Base-by-base conservation (phyloP, 2,329 filamentous ascomycete genomes). In the Chalara sp. region DNA sequence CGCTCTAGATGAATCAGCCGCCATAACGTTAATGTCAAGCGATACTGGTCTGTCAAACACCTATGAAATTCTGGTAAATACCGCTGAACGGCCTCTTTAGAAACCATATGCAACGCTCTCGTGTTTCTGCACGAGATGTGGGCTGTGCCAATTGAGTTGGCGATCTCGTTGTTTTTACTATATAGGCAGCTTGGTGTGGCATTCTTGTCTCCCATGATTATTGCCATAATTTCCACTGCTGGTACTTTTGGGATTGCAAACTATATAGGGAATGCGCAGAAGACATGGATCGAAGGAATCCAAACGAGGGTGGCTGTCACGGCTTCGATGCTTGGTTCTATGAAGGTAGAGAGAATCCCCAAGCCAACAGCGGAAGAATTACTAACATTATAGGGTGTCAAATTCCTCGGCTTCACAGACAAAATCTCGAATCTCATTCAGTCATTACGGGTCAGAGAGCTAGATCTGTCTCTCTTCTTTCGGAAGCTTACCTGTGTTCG, bases 11-110 rank as follows among this genome's bases (percentile, higher is more conserved):
- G 60, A 63, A 40, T 57, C 56, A 8, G 60, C 55, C 21, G 61
- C 61, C 8, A 53, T 65, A 2, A 62, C 63, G 13, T 51, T 65
- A 35, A 65, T 65, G 63, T 42, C 65, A 57, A 65, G 60, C 44
- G 63, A 70, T 46, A 55, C 57, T 30, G 56, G 56, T 54, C 13
- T 10, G 35, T 39, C 21, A 21, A 21, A 21, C 21, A 13, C 10
- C 13, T 13, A 10, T 11, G 10, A 39, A 11, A 10, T 43, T n/a
- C 41, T 8, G 8, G 10, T 3, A 8, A 8, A 39, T 13, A 3
- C 13, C 10, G 35, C 10, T 13, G 35, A 39, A 11, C 3, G 13
- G 2, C 10, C 35, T 13, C 10, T 39, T 13, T 39, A 39, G 35
- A 39, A 39, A 39, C 35, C 13, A 39, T 39, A 10, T 39, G 35